Evolutionary conservation across 441 rosid species (phyloP).

Genomic region (Mallotus japonicus): DNA sequence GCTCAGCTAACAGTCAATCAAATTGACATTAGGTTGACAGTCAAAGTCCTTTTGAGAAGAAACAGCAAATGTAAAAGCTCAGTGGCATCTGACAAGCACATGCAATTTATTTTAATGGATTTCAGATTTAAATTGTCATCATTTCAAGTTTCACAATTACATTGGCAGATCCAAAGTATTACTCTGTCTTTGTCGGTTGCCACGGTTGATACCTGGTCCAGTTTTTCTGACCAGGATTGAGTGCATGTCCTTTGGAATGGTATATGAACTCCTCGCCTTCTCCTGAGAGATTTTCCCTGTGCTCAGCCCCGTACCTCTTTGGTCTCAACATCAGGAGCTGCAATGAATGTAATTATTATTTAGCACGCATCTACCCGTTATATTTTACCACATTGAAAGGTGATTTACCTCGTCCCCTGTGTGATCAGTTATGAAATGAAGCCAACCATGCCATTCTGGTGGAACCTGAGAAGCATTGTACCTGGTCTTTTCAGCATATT

Average conservation of each 20-base stretch:
- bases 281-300: conserved; percentile 91
- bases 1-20: background rate
- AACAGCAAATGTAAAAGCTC: conserved; percentile 8
- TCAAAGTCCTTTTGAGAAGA: background rate
- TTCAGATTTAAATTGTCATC: conserved; percentile 3
- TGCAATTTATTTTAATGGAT: conserved; percentile 24
- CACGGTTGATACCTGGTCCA: conserved; percentile 96
- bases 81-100: conserved; percentile 11
- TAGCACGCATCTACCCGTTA: background rate
- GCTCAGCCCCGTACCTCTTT: conserved; percentile 79
- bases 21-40: background rate
- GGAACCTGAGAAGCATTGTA: conserved; percentile 99
- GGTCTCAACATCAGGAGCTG: conserved; percentile 96
- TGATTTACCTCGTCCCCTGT: conserved; percentile 85
- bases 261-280: conserved; percentile 79
- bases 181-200: conserved; percentile 69
- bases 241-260: conserved; percentile 93
- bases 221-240: conserved; percentile 82
- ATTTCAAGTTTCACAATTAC: conserved; percentile 8
- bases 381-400: background rate
- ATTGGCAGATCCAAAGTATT: conserved; percentile 7
- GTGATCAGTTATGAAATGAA: conserved; percentile 88
- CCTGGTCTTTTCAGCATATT: conserved; percentile 75
- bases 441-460: conserved; percentile 99
- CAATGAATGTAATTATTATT: conserved; percentile 11